Base-by-base conservation (phyloP, 495 filamentous ascomycete species). In the Trichoderma virens region DNA sequence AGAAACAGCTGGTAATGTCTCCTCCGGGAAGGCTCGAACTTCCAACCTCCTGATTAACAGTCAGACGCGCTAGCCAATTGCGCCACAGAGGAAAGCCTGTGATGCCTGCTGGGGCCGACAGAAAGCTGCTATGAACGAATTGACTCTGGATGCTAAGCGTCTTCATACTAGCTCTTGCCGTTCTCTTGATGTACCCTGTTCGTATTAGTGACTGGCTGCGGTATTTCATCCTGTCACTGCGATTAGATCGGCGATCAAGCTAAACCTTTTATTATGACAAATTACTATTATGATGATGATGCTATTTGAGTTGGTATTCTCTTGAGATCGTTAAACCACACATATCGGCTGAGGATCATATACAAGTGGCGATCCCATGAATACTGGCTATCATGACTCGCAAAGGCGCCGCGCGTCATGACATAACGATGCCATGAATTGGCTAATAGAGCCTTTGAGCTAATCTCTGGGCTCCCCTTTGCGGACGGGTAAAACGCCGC, bases 261-360 rank as follows among this genome's bases (percentile, higher is more conserved):
- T n/a, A n/a, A n/a, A n/a, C n/a, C n/a, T n/a, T n/a, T n/a, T n/a
- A n/a, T n/a, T n/a, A n/a, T n/a, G n/a, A n/a, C n/a, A n/a, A n/a
- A n/a, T n/a, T n/a, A 47, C 3, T 18, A 30, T 56, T 11, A 14
- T 28, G 27, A 28, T 30, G 18, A 47, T 14, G 51, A 27, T 13
- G 51, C 51, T n/a, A 25, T 51, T 51, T 25, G n/a, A 20, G n/a
- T n/a, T 27, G 67, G 65, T 35, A 76, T 62, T 63, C 69, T 68
- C 41, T 70, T 72, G 30, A 78, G 64, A 65, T 77, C 76, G 62
- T 78, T 79, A 68, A 79, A 78, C 75, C 76, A 74, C n/a, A 77
- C 72, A 59, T 77, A 75, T 30, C 76, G 76, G 62, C 74, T 77
- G 25, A 76, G 20, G 5, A 79, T 65, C 72, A 79, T 69, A 67